phyloP scores from a whole-genome alignment of 2,329 filamentous ascomycete genomes.

The Nemania abortiva region DNA sequence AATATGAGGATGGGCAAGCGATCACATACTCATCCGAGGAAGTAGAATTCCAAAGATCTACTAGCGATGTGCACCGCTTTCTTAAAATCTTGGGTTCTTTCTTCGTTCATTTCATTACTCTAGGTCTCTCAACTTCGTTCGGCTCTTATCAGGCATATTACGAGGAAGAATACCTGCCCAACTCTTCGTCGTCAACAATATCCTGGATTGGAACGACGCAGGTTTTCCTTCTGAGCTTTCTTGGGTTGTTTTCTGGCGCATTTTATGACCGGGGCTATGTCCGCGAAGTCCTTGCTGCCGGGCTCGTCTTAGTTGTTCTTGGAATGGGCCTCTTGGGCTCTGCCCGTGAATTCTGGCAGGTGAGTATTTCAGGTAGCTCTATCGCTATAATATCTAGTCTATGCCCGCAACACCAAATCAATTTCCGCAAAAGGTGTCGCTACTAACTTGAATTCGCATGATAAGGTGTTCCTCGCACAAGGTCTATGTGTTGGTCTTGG shows the following conservation, averaged over 20 bases:
- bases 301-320: slow-evolving; percentile 39
- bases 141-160: slow-evolving; percentile 50
- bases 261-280: slow-evolving; percentile 51
- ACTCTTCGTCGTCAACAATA: slow-evolving; percentile 44
- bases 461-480: slow-evolving; percentile 28
- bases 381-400: neutral
- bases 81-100: slow-evolving; percentile 44
- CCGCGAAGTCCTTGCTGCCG: slow-evolving; percentile 13
- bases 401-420: neutral
- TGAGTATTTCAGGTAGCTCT: neutral
- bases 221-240: slow-evolving; percentile 49
- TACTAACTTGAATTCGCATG: neutral
- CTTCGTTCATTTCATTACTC: slow-evolving; percentile 43
- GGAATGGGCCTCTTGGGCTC: slow-evolving; percentile 55
- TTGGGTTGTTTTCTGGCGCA: slow-evolving; percentile 49
- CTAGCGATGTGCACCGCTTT: slow-evolving; percentile 6
- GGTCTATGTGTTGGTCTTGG: slow-evolving; percentile 37
- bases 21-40: neutral
- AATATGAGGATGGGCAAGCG: neutral
- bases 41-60: neutral
- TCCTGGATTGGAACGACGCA: slow-evolving; percentile 51
- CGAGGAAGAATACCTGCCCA: slow-evolving; percentile 35
- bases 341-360: slow-evolving; percentile 16
- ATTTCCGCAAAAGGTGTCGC: neutral
- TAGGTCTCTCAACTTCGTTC: slow-evolving; percentile 46